Evolutionary conservation across 176 grass and related monocot species (phyloP), one percentile per base, ranked within the genome.

Genomic region (Oryza nivara): DNA sequence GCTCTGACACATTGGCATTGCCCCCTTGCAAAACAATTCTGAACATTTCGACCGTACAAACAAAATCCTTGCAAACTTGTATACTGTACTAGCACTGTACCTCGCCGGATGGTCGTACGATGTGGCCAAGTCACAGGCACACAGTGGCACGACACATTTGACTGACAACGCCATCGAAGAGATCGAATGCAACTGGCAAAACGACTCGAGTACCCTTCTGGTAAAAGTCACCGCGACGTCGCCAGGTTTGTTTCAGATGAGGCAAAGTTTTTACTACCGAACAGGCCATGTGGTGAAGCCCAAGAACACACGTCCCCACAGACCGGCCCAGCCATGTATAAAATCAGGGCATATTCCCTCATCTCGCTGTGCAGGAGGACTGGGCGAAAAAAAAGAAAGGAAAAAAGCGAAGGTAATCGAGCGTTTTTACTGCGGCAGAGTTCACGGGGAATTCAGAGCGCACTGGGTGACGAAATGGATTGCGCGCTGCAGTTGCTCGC

Each of bases 391-490:
- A 32, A 32, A 32, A 20, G 54, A 36, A 0, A 9, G 54, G 19
- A 56, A 68, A 30, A 82, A 89, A 86, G 73, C 34, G 54, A 63
- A n/a, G 58, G 1, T 6, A 52, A 44, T 20, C 5, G 48, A 23
- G 13, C 14, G 34, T 85, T 87, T 85, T 78, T 52, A 83, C 79
- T 35, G 45, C 44, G 28, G 5, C 15, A 58, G 68, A 40, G 19
- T 51, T 49, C 48, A 73, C 88, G 48, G 68, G 52, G 84, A 72
- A 74, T 90, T 86, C 80, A 87, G 80, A 63, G 58, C 19, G 20
- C 84, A 40, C 78, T 32, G 38, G 6, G 6, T 20, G 17, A 38
- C 76, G 80, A 54, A 80, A 83, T 75, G 84, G 88, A 64, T 75
- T 83, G 84, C 68, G 84, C 68, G 14, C 73, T 52, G 49, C 49